phyloP scores from a whole-genome alignment of 257 asterid genomes.

The Petrea volubilis region DNA sequence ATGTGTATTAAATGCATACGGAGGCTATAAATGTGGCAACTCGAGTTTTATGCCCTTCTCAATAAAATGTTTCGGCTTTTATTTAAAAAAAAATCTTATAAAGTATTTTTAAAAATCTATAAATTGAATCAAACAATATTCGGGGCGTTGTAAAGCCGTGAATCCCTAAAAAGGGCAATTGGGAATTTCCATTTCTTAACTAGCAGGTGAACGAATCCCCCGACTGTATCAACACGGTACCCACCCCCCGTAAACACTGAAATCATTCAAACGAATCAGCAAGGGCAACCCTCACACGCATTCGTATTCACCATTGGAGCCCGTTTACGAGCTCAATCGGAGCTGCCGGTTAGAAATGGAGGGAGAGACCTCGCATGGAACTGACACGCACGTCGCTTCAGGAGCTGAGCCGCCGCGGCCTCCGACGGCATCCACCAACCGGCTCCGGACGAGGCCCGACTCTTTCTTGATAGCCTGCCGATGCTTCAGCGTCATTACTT shows the following conservation, averaged over 20 bases:
- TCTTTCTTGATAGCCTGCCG: constrained; percentile 63
- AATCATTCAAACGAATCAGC: not conserved
- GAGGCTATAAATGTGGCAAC: too few species aligned
- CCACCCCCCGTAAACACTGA: not conserved
- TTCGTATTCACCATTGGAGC: not conserved
- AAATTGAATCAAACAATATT: too few species aligned
- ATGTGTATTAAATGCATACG: too few species aligned
- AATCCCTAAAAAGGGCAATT: not conserved
- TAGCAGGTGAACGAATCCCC: constrained; percentile 12
- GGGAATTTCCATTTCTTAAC: not conserved
- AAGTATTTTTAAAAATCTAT: too few species aligned
- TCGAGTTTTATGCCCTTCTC: too few species aligned
- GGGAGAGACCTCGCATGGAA: constrained; percentile 32
- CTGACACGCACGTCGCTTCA: constrained; percentile 1
- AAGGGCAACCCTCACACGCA: not conserved
- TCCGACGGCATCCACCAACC: constrained; percentile 22
- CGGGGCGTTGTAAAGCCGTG: too few species aligned
- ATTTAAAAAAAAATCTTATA: too few species aligned
- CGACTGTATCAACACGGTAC: not conserved
- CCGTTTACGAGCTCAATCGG: not conserved
- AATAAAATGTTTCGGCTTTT: too few species aligned
- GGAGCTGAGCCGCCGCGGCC: constrained; percentile 20
- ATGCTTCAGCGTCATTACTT: constrained; percentile 68
- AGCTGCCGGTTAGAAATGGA: constrained; percentile 32
- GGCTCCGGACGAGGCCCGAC: constrained; percentile 51